Percentiles rank a stretch among this genome's conserved stretches.
Evolutionary conservation across 2,329 filamentous ascomycete species (phyloP).

Genomic region (Ophiostoma perfectum): DNA sequence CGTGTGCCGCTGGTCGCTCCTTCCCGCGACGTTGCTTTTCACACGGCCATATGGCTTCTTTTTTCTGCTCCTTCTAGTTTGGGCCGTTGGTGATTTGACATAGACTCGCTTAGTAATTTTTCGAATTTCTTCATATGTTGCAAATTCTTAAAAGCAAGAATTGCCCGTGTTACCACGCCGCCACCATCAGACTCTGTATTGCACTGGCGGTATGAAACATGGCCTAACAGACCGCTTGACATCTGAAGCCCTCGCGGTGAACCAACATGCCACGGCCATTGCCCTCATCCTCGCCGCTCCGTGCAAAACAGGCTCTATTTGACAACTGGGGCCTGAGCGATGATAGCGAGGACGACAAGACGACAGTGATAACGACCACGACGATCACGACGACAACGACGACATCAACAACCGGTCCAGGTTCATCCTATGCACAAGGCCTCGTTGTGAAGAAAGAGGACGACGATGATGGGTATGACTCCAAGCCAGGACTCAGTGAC

Average conservation of each 20-base stretch:
- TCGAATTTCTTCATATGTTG: too few species aligned
- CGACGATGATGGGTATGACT: background rate
- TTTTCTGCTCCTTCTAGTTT: background rate
- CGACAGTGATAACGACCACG: background rate
- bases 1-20: background rate
- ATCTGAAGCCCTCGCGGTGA: background rate
- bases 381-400: too few species aligned
- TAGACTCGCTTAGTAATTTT: conserved; percentile 4
- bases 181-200: background rate
- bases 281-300: conserved; percentile 4
- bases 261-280: conserved; percentile 1
- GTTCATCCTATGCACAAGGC: too few species aligned
- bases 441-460: background rate
- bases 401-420: too few species aligned
- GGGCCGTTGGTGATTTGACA: background rate
- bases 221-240: background rate
- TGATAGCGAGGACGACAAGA: conserved; percentile 10
- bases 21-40: background rate
- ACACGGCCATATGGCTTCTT: background rate
- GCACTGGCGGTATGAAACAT: background rate
- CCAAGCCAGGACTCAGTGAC: background rate
- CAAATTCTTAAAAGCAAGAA: background rate
- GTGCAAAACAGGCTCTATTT: conserved; percentile 22
- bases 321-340: conserved; percentile 17
- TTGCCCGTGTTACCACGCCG: background rate